Conservation (phyloP, 129 eudicot genomes). For the Kitagawia praeruptora region DNA sequence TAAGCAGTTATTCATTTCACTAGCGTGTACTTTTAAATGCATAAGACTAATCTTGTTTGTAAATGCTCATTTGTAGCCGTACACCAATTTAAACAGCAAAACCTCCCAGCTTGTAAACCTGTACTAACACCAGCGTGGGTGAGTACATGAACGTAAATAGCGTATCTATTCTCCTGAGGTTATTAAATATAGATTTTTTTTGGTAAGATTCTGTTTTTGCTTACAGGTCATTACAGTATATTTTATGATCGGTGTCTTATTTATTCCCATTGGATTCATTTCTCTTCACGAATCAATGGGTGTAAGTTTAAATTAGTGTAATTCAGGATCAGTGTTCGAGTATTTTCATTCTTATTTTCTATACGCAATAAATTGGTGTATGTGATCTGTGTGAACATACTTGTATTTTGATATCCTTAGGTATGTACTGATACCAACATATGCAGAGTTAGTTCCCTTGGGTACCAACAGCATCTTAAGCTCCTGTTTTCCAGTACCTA, state of each 20-base stretch:
- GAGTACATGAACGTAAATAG: slow-evolving; percentile 18
- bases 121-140: slow-evolving; percentile 80
- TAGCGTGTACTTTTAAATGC: neutral
- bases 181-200: neutral
- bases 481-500: neutral
- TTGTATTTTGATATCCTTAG: neutral
- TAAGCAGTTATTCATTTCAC: neutral
- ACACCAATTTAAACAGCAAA: slow-evolving; percentile 72
- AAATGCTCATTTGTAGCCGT: slow-evolving; percentile 42
- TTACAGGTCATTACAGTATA: slow-evolving; percentile 69
- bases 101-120: slow-evolving; percentile 90
- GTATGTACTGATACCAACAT: neutral
- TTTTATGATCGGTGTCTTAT: slow-evolving; percentile 48
- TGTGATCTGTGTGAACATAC: neutral
- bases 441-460: neutral
- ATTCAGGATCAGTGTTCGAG: neutral
- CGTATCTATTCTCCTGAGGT: neutral
- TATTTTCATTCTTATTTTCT: neutral
- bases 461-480: neutral
- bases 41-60: neutral
- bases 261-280: slow-evolving; percentile 65
- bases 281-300: slow-evolving; percentile 57
- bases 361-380: neutral
- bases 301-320: slow-evolving; percentile 27
- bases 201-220: slow-evolving; percentile 6